A percentile compares a stretch with the other conserved stretches of the same genome.
phyloP scores from a whole-genome alignment of 73 alveolate genomes.

The Blepharisma stoltei region DNA sequence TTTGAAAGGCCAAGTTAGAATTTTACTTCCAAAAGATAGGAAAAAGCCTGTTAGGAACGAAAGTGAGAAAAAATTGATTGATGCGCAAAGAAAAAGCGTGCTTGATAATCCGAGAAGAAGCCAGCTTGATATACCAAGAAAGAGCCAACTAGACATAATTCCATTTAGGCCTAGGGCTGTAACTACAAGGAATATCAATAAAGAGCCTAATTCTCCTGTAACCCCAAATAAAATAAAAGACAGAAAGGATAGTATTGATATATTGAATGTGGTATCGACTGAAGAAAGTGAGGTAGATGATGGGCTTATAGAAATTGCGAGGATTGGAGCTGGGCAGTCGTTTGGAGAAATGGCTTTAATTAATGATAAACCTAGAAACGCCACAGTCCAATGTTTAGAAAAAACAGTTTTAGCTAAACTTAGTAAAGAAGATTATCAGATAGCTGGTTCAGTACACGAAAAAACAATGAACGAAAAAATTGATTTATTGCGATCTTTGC shows the following conservation, averaged over 20 bases:
- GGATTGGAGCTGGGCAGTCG: constrained; percentile 13
- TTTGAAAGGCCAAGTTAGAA: background rate
- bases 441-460: background rate
- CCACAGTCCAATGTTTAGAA: constrained; percentile 3
- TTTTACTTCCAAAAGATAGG: background rate
- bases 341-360: constrained; percentile 26
- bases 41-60: too few relatives aligned
- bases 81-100: too few relatives aligned
- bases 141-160: too few relatives aligned
- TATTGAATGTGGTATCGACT: background rate
- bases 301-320: background rate
- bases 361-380: background rate
- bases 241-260: background rate
- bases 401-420: background rate
- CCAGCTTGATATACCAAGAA: too few relatives aligned
- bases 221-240: background rate
- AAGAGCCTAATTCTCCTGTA: background rate
- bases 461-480: constrained; percentile 15
- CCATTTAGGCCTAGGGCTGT: background rate
- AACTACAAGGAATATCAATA: background rate
- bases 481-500: background rate
- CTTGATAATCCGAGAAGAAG: too few relatives aligned
- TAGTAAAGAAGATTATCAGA: constrained; percentile 11
- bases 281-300: background rate
- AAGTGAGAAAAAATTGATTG: too few relatives aligned